A percentile compares a stretch with the other conserved stretches of the same genome.
These are phyloP conservation scores for Cladobotryum protrusum DNA, from an alignment of 2,329 filamentous ascomycete species.

Conservation along the genomic window DNA sequence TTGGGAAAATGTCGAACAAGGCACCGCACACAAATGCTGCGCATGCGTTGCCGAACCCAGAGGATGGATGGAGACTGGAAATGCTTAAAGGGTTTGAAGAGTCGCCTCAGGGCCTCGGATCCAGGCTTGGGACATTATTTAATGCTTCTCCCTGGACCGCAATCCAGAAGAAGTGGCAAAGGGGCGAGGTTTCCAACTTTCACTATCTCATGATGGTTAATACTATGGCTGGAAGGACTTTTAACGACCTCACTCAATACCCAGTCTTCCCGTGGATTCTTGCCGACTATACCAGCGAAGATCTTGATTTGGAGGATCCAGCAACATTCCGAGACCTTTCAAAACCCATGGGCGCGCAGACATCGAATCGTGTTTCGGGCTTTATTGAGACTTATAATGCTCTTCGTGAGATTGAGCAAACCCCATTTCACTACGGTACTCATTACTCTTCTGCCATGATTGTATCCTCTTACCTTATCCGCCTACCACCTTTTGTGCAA, in stretches of 20 bases:
- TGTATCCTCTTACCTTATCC: conserved; percentile 91
- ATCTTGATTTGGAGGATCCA: conserved; percentile 79
- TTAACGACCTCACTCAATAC: conserved; percentile 97
- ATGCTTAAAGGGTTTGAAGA: conserved; percentile 65
- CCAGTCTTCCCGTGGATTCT: conserved; percentile 97
- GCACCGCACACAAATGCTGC: conserved; percentile 73
- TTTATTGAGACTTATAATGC: conserved; percentile 81
- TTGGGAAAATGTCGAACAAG: conserved; percentile 66
- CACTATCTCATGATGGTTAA: conserved; percentile 99
- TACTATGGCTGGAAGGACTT: conserved; percentile 92
- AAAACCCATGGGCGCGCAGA: conserved; percentile 95
- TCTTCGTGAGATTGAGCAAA: conserved; percentile 85
- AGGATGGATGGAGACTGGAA: conserved; percentile 89
- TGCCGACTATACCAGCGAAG: conserved; percentile 90
- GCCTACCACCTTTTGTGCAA: conserved; percentile 91
- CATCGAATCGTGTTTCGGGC: conserved; percentile 64
- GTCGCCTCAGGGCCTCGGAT: conserved; percentile 60
- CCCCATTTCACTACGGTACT: conserved; percentile 94
- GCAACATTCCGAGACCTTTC: conserved; percentile 83
- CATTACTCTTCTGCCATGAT: conserved; percentile 99
- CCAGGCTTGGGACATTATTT: conserved; percentile 89
- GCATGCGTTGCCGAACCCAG: conserved; percentile 65
- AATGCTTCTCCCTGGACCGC: conserved; percentile 75
- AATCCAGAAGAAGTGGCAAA: conserved; percentile 82
- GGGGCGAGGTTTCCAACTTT: conserved; percentile 95